These are phyloP conservation scores for Grosmannia serpens DNA, from an alignment of 2,329 filamentous ascomycete genomes.

Conservation along the genomic window DNA sequence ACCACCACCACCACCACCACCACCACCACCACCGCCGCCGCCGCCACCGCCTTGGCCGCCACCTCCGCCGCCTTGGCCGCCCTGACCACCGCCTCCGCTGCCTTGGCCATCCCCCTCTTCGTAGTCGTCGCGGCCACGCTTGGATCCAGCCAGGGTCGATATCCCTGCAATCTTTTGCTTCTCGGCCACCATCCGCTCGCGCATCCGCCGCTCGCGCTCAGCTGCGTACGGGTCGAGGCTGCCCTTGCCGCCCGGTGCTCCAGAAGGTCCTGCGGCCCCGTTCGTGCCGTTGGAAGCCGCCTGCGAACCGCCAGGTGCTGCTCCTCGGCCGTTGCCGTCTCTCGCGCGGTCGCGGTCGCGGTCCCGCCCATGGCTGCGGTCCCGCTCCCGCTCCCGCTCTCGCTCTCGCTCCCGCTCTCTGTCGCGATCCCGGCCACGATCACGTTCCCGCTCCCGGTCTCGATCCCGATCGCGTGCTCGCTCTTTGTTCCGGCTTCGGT, in stretches of 20 bases:
- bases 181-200: constrained; percentile 57
- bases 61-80: constrained; percentile 36
- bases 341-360: constrained; percentile 1
- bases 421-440: constrained; percentile 3
- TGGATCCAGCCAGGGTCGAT: constrained; percentile 36
- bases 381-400: neutral
- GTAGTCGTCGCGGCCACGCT: constrained; percentile 39
- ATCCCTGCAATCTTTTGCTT: constrained; percentile 43
- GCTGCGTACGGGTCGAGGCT: constrained; percentile 50
- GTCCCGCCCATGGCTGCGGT: constrained; percentile 1
- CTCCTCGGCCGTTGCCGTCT: constrained; percentile 7
- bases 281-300: neutral
- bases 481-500: constrained; percentile 1
- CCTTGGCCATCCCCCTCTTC: constrained; percentile 30
- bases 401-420: constrained; percentile 5
- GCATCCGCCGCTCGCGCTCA: constrained; percentile 55
- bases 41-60: constrained; percentile 32
- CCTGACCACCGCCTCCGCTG: constrained; percentile 33
- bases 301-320: neutral
- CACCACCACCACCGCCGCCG: constrained; percentile 32
- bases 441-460: constrained; percentile 5
- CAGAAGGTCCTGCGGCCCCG: neutral
- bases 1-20: constrained; percentile 1
- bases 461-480: constrained; percentile 1
- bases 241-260: neutral